Base-by-base conservation (phyloP, 768 basidiomycete species). In the Lactifluus rugatus region DNA sequence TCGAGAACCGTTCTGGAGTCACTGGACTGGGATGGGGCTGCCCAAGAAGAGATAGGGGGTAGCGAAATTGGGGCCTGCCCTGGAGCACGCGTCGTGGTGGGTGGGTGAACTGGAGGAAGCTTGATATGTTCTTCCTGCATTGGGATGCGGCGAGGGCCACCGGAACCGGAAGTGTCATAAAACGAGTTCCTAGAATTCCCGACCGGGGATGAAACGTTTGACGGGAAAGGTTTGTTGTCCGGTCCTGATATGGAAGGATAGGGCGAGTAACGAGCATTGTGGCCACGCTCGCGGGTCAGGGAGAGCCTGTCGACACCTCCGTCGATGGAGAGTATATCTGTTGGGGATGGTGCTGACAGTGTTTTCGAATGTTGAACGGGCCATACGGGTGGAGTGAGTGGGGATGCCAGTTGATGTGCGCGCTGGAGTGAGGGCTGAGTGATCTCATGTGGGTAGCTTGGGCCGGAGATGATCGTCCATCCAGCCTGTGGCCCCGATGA, bases 21-120 rank as follows among this genome's bases (percentile, higher is more conserved):
- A 50, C 41, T 16, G 44, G 56, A 36, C 17, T 52, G 61, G 17
- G 60, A 48, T 8, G 61, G n/a, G 31, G 49, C 36, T 19, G 51
- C 57, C 56, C 42, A 55, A 34, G 63, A 60, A 7, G 85, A 82
- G 56, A 87, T 86, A 0, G 85, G 83, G 1, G 84, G 85, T 3
- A 87, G 67, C 1, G 83, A 79, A 60, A 83, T 83, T 2, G 74
- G 70, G 1, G 76, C 68, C 16, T 70, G 69, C 26, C 65, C 70
- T 16, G 69, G 62, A 42, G 65, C 66, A 48, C 61, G 67, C 1
- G 68, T 62, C 1, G 66, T 64, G 4, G 63, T 64, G 14, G 73
- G 72, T 19, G 74, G 67, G 16, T 74, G 74, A 45, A 78, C 72
- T 21, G 76, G 77, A 16, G 76, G 73, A 19, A 78, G 63, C 36